Base-by-base conservation (phyloP, 1,139 yeast genomes). In the Pichia cactophila region DNA sequence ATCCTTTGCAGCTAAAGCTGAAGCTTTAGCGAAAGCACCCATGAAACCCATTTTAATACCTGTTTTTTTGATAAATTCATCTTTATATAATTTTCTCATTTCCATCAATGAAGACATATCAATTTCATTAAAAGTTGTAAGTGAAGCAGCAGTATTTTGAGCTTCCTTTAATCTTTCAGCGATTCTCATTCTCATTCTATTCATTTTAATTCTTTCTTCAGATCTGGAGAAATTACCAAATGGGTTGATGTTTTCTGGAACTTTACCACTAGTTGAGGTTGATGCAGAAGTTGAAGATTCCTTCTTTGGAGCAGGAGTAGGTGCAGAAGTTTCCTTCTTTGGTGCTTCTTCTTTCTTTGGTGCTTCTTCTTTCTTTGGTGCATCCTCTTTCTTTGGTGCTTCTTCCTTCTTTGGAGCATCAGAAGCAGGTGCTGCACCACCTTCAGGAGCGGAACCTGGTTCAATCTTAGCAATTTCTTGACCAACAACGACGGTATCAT, bases 141-240 rank as follows among this genome's bases (percentile, higher is more conserved):
- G 80, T 47, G 97, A 88, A 45, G 99, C 99, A 58, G 97, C 96
- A 50, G 98, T 89, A 77, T 92, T 92, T 74, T 92, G 99, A 39
- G 97, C 86, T 76, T 94, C 97, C 86, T 92, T 92, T 69, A 92
- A 85, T 74, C 99, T 88, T 77, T 94, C 97, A 52, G 98, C 97
- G 60, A 94, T 94, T 80, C 99, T 87, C 72, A 87, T 74, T 75
- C 99, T 86, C 98, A 92, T 94, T 77, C 99, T 87, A 83, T 90
- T 92, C 98, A 92, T 92, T 77, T 92, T 92, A 59, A 94, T 95
- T 69, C 90, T 80, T 69, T 83, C 87, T 73, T 92, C 97, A 56
- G 75, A 73, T 75, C 98, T 86, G 52, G 89, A 77, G 67, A 85
- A 85, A 48, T 78, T 69, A 53, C 86, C 83, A 63, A 80, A 74